These are phyloP conservation scores for Euphorbia lathyris DNA, from an alignment of 345 rosid genomes.

Conservation along the genomic window DNA sequence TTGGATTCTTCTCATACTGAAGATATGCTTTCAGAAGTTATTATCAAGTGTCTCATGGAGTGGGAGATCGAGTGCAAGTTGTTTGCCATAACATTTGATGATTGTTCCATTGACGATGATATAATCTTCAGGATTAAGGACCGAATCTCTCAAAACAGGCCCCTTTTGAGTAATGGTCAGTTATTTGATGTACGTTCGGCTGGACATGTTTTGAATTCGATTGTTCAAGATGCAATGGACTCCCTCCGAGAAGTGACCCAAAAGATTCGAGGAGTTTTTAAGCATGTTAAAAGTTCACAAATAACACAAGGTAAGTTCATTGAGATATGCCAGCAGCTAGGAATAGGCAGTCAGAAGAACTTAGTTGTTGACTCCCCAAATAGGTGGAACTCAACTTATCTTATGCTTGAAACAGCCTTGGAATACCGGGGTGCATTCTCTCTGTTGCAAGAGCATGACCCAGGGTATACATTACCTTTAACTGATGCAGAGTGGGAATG, in stretches of 20 bases:
- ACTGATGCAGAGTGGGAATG: constrained; percentile 81
- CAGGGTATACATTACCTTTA: constrained; percentile 45
- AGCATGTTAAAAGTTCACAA: constrained; percentile 76
- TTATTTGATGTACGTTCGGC: constrained; percentile 70
- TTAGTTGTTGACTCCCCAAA: constrained; percentile 58
- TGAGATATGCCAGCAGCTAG: constrained; percentile 65
- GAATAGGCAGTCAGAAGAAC: constrained; percentile 49
- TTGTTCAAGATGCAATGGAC: constrained; percentile 70
- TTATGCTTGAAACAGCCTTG: constrained; percentile 73
- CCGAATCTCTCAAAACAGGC: constrained; percentile 56
- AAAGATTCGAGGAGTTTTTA: constrained; percentile 70
- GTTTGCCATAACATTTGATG: constrained; percentile 80
- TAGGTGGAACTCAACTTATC: constrained; percentile 71
- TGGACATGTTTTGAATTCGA: constrained; percentile 54
- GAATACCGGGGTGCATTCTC: constrained; percentile 62
- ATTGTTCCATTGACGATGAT: constrained; percentile 58
- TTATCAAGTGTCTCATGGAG: constrained; percentile 65
- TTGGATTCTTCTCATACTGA: constrained; percentile 74
- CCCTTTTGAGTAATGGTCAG: constrained; percentile 54
- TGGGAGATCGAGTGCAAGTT: constrained; percentile 88
- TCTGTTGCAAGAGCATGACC: constrained; percentile 63
- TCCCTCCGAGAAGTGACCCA: constrained; percentile 56
- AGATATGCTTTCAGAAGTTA: constrained; percentile 83
- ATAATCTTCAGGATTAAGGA: constrained; percentile 61
- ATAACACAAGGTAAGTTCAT: constrained; percentile 56